Evolutionary conservation across 176 grass and related monocot species (phyloP).

Genomic region (Carex cristatella): DNA sequence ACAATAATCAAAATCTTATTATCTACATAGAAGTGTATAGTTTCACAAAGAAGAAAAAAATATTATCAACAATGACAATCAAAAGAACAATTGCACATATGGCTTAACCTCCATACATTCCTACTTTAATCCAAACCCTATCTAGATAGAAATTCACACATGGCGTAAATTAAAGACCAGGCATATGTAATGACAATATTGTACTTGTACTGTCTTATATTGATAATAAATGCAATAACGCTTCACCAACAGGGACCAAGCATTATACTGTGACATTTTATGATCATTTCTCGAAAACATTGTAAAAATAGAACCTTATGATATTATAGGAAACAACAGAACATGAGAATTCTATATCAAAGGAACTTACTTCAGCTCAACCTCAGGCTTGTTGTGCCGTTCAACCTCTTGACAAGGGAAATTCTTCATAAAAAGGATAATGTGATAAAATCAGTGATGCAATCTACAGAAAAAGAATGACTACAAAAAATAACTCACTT

Average conservation of each 20-base stretch:
- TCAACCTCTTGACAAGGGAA: constrained; percentile 99
- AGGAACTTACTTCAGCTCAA: constrained; percentile 80
- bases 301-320: background rate
- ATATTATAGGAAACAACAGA: background rate
- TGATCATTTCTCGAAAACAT: background rate
- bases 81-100: background rate
- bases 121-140: background rate
- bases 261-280: background rate
- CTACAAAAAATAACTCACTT: background rate
- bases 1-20: constrained; percentile 6
- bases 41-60: background rate
- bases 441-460: background rate
- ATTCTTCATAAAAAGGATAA: constrained; percentile 43
- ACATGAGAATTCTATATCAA: background rate
- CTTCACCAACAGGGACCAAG: background rate
- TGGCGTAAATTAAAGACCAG: background rate
- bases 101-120: background rate
- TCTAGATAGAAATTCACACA: background rate
- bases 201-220: background rate
- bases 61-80: background rate
- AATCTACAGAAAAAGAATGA: background rate
- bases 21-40: background rate
- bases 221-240: background rate
- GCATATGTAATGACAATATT: background rate
- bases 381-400: constrained; percentile 91